Evolutionary conservation across 2,329 filamentous ascomycete genomes (phyloP).

Genomic region (Coccinonectria pachysandricola): DNA sequence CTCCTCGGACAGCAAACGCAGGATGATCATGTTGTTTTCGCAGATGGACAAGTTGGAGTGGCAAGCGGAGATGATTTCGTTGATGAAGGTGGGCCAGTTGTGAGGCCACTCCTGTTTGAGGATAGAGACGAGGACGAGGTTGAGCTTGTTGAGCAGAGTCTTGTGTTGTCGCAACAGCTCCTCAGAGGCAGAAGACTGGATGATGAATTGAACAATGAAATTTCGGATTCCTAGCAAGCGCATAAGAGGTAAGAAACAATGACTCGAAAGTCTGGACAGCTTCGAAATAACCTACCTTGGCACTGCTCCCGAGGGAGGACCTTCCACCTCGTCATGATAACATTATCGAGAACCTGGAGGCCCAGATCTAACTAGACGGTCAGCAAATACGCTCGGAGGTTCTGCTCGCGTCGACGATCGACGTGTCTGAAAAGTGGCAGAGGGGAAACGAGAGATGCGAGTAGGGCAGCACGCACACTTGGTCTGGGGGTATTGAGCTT

Average conservation of each 20-base stretch:
- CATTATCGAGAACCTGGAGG: constrained; percentile 92
- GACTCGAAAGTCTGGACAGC: too few species aligned
- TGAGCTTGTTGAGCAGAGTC: constrained; percentile 94
- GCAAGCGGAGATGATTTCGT: constrained; percentile 96
- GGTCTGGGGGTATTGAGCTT: constrained; percentile 87
- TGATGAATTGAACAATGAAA: constrained; percentile 98
- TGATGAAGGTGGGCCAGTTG: constrained; percentile 99
- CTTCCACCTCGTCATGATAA: constrained; percentile 99
- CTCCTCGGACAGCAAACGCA: constrained; percentile 90
- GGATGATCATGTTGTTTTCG: constrained; percentile 99
- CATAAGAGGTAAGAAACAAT: too few species aligned
- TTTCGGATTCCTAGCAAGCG: constrained; percentile 80
- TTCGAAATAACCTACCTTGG: constrained; percentile 55
- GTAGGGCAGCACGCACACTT: constrained; percentile 59
- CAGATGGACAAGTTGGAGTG: constrained; percentile 93
- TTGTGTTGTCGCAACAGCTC: constrained; percentile 76
- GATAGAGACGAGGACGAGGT: constrained; percentile 92
- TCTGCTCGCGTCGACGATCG: too few species aligned
- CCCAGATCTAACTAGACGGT: constrained; percentile 58
- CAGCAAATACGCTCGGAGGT: too few species aligned
- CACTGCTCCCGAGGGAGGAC: constrained; percentile 93
- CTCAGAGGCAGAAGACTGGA: constrained; percentile 83
- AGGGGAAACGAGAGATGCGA: constrained; percentile 4
- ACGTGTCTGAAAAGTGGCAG: too few species aligned
- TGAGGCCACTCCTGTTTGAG: constrained; percentile 99